Evolutionary conservation across 73 alveolate species (phyloP), one percentile per base, ranked within the genome.

Genomic region (Paramecium sexaurelia): DNA sequence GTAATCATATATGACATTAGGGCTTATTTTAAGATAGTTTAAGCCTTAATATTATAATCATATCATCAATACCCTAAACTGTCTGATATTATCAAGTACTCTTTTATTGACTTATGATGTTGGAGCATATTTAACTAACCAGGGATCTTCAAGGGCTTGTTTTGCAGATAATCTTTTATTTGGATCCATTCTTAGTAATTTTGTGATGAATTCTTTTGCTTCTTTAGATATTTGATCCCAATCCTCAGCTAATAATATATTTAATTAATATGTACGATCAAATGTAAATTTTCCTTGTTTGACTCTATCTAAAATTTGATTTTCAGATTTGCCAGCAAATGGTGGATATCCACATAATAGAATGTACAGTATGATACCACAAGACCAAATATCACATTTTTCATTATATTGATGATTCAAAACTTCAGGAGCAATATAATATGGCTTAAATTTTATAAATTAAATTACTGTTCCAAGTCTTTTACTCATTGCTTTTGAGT

Each of bases 321-420:
- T 92, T 55, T 84, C 93, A 55, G 83, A 71, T 37, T 85, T 91
- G 9, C 96, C 97, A 0, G 61, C 91, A 55, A 94, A 94, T 3
- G 97, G 97, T 0, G 95, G 95, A 24, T 93, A 55, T 1, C 95
- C 97, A 22, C 94, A 39, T 29, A 94, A 47, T 1, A 94, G 67
- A 27, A 94, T 85, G 35, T 91, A 94, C 85, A 94, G 71, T 7
- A 94, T 94, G 36, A 94, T 96, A 7, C 97, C 97, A 85, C 95
- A 92, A 15, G 96, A 85, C 97, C 97, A 94, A 24, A 94, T 75
- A 55, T 94, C 96, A 66, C 97, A 92, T 85, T 94, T 94, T 66
- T 94, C 97, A 85, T 92, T 75, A 55, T 92, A 94, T 40, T 91
- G 29, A 69, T 78, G 85, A 47, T 91, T 85, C 39, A 92, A 75